Evolutionary conservation across 2,329 filamentous ascomycete species (phyloP).

Genomic region (Macrophomina pseudophaseolina): DNA sequence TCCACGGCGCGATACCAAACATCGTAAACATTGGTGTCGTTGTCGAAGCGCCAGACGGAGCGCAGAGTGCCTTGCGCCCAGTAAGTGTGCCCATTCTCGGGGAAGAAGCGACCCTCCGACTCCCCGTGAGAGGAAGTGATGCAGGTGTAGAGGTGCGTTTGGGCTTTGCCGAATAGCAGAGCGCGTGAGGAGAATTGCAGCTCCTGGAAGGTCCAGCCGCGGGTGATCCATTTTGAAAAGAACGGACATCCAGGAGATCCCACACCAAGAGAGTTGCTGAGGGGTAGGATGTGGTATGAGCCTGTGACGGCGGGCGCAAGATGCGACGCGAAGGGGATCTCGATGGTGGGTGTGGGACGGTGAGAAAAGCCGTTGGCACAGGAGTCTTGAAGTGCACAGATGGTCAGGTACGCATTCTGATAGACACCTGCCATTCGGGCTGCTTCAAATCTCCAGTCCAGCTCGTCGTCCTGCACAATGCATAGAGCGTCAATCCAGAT

Average conservation of each 20-base stretch:
- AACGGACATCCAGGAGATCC: neutral
- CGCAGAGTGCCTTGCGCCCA: neutral
- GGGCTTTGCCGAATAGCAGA: neutral
- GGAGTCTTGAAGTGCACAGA: neutral
- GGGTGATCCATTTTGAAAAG: neutral
- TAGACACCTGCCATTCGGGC: conserved; percentile 15
- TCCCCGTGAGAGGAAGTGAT: neutral
- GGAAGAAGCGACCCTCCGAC: neutral
- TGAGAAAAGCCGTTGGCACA: neutral
- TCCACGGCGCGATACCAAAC: neutral
- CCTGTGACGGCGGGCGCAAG: neutral
- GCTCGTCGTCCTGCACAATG: conserved; percentile 27
- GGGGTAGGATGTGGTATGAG: neutral
- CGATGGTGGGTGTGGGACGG: neutral
- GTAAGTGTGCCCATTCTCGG: neutral
- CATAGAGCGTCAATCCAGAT: conserved; percentile 31
- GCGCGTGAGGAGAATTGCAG: neutral
- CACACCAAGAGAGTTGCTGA: neutral
- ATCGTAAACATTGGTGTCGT: neutral
- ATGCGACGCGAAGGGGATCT: neutral
- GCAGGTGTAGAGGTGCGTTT: conserved; percentile 1
- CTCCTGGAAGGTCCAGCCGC: neutral
- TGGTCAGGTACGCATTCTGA: conserved; percentile 3
- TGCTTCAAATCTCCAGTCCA: conserved; percentile 20
- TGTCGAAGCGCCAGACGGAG: neutral